Base-by-base conservation (phyloP, 805 yeast genomes). In the Yarrowia hollandica region DNA sequence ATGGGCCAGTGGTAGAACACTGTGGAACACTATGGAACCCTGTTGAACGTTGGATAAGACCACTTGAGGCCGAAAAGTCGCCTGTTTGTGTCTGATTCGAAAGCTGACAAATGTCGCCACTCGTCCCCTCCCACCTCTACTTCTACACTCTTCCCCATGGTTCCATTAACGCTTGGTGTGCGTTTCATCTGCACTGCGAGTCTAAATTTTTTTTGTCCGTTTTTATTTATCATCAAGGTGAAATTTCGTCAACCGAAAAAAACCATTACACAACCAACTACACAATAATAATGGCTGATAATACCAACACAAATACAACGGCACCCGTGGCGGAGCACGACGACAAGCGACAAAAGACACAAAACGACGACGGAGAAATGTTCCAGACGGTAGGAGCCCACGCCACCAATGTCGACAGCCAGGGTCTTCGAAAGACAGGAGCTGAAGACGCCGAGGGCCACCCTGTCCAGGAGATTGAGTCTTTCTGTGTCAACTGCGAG, bases 401-500 rank as follows among this genome's bases (percentile, higher is more conserved):
- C 11, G 58, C 42, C 19, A 9, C 33, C 28, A 35, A 35, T 14
- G 44, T 35, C 16, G 58, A 34, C 25, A 12, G 30, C 19, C 44
- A 60, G 16, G 62, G 62, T 22, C 77, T 86, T 42, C 77, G 76
- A 60, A 73, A 79, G 33, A 88, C 95, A 0, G 96, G 94, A 19
- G 92, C 91, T 21, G 75, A 75, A 4, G 97, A 90, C 70, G 85
- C 86, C 9, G 85, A 84, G 71, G 97, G 97, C 4, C 94, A 90
- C 65, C 96, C 97, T 1, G 96, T 94, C 16, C 97, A 91, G 71
- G 98, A 94, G 71, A 82, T 94, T 63, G 92, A 92, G 69, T 90
- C 97, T 8, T 75, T 94, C 35, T 94, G 99, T 76, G 91, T 94
- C 97, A 89, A 88, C 77, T 94, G 99, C 73, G 88, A 85, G 63